Evolutionary conservation across 352 stramenopile species (phyloP), one percentile per base, ranked within the genome.

Genomic region (Globisporangium cystogenes): DNA sequence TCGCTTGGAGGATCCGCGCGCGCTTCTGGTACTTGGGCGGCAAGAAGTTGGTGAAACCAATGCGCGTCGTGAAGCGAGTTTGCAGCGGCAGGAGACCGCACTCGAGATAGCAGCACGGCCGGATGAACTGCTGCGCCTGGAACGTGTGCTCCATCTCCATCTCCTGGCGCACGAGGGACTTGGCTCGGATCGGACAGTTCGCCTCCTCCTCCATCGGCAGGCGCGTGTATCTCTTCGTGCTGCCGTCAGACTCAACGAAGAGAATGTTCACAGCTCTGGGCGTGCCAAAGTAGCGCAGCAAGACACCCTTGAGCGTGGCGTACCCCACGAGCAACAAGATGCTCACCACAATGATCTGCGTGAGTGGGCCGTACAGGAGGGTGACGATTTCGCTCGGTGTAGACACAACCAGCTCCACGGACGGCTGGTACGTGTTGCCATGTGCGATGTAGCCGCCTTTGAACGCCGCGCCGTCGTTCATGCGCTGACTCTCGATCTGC

Each of bases 191-290:
- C 15, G 77, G 73, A 10, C 60, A 66, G 12, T 66, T 57, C 3
- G 82, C 41, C n/a, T 86, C 35, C 29, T 82, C 62, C 55, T 86
- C 75, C 27, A 86, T 59, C 15, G 69, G 68, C 23, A 88, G 46
- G 21, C 68, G 72, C 47, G 64, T 51, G 42, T 88, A 86, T 5
- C 26, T 47, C 24, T 24, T 42, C 29, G 5, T 36, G 35, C 14
- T 21, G 8, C 14, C 15, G 18, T 48, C 35, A 10, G 27, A 7
- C 20, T 35, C 39, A 31, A 29, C n/a, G 23, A 23, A 10, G n/a
- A 51, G 24, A 4, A 46, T 7, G 14, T 36, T 5, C 42, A 53
- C 29, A 18, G 43, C 12, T 15, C 37, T 51, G 23, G 31, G 52
- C 16, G 29, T n/a, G 14, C 11, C 24, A 24, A 41, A 26, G 24